These are phyloP conservation scores for Capsicum pubescens DNA, from an alignment of 257 asterid genomes.

Conservation along the genomic window DNA sequence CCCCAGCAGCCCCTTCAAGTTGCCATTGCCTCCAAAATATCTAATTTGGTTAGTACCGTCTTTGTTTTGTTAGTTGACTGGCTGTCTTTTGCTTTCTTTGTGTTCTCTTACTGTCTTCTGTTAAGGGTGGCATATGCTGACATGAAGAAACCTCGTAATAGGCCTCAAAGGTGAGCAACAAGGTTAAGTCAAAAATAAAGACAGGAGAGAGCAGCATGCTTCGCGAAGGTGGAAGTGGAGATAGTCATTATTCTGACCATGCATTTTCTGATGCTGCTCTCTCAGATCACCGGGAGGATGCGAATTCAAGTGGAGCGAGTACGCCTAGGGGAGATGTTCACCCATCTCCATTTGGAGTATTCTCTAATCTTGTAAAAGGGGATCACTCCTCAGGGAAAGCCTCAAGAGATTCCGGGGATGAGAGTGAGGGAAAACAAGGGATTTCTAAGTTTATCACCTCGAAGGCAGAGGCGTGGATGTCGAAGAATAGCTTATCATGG, in stretches of 20 bases:
- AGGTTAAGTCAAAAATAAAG: constrained; percentile 81
- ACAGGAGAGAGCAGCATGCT: constrained; percentile 52
- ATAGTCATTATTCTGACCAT: constrained; percentile 70
- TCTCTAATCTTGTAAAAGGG: constrained; percentile 48
- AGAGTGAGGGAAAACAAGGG: constrained; percentile 69
- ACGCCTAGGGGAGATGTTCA: constrained; percentile 79
- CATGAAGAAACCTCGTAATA: constrained; percentile 30
- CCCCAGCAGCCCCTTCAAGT: constrained; percentile 86
- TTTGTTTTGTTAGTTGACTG: background rate
- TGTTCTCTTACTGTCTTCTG: background rate
- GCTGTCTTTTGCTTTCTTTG: background rate
- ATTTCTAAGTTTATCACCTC: constrained; percentile 72
- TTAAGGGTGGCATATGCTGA: no score
- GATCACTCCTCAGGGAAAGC: constrained; percentile 18
- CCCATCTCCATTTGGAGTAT: constrained; percentile 74
- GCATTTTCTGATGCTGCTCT: constrained; percentile 51
- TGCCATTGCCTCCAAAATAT: constrained; percentile 78
- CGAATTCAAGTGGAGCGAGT: constrained; percentile 84
- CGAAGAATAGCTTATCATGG: constrained; percentile 68
- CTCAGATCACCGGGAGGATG: constrained; percentile 76
- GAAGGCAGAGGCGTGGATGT: constrained; percentile 88
- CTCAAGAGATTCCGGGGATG: constrained; percentile 57
- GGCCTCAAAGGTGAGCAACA: constrained; percentile 90
- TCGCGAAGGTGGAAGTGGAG: constrained; percentile 74
- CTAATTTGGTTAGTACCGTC: constrained; percentile 71